A percentile compares a stretch with the other conserved stretches of the same genome.
These are phyloP conservation scores for Nymphaea thermarum DNA, from an alignment of 164 flowering plant genomes.

Conservation along the genomic window DNA sequence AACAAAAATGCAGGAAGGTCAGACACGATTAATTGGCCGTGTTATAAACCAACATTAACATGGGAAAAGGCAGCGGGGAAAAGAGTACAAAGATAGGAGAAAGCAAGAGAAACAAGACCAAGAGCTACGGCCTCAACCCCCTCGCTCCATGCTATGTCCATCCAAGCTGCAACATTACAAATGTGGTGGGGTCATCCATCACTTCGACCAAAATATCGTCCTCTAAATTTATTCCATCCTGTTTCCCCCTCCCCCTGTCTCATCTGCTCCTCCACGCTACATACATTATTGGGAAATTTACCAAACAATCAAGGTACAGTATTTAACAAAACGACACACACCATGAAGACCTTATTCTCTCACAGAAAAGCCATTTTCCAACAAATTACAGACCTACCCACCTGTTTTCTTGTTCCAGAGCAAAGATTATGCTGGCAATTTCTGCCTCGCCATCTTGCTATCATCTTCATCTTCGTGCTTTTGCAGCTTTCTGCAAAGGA, in stretches of 20 bases:
- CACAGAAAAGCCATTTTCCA: not conserved
- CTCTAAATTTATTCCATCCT: slow-evolving; percentile 21
- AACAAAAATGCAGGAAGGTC: not conserved
- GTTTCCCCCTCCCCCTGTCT: slow-evolving; percentile 16
- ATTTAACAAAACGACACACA: not conserved
- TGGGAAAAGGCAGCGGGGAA: not conserved
- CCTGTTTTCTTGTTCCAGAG: not conserved
- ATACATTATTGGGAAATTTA: not conserved
- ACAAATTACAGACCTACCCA: not conserved
- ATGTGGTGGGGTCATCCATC: slow-evolving; percentile 17
- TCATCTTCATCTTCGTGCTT: not conserved
- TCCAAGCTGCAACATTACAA: slow-evolving; percentile 48
- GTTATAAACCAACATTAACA: not conserved
- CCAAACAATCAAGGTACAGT: not conserved
- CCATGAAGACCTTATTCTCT: not conserved
- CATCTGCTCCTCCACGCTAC: slow-evolving; percentile 11
- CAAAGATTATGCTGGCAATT: too few species aligned
- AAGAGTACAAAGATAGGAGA: not conserved
- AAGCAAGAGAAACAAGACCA: slow-evolving; percentile 7
- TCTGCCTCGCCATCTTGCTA: not conserved
- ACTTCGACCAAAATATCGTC: not conserved
- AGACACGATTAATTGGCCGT: not conserved
- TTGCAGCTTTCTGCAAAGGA: not conserved
- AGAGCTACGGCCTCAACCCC: slow-evolving; percentile 26
- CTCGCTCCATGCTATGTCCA: slow-evolving; percentile 36